Conservation (phyloP, 2,329 filamentous ascomycete species). For the Alternaria hordeiaustralica region DNA sequence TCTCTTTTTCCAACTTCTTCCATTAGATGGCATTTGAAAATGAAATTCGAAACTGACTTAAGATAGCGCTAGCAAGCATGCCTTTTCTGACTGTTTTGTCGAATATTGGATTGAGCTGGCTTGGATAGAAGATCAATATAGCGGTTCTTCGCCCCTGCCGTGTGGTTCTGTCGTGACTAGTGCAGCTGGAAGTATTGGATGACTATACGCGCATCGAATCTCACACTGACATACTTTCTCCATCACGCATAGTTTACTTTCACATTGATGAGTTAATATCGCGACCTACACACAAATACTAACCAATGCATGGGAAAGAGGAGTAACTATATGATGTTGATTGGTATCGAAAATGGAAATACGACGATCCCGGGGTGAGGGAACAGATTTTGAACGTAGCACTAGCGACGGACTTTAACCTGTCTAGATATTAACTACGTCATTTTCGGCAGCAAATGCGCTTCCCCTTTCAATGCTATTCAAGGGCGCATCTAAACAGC, state of each 20-base stretch:
- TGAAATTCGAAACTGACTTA: neutral
- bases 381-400: neutral
- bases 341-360: neutral
- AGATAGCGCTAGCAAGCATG: neutral
- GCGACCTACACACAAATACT: neutral
- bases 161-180: neutral
- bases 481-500: neutral
- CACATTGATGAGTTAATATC: neutral
- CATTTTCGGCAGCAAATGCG: neutral
- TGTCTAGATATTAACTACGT: neutral
- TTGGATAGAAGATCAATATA: constrained; percentile 2
- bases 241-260: neutral
- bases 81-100: neutral
- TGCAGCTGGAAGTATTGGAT: neutral
- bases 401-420: neutral
- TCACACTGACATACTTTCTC: neutral
- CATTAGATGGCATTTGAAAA: neutral
- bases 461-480: neutral
- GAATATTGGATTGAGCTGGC: neutral
- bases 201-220: neutral
- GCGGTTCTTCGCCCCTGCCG: neutral
- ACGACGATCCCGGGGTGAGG: neutral
- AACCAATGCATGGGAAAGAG: neutral
- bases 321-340: neutral
- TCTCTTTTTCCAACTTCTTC: neutral